These are phyloP conservation scores for Daldinia concentrica DNA, from an alignment of 495 filamentous ascomycete genomes.

Conservation along the genomic window DNA sequence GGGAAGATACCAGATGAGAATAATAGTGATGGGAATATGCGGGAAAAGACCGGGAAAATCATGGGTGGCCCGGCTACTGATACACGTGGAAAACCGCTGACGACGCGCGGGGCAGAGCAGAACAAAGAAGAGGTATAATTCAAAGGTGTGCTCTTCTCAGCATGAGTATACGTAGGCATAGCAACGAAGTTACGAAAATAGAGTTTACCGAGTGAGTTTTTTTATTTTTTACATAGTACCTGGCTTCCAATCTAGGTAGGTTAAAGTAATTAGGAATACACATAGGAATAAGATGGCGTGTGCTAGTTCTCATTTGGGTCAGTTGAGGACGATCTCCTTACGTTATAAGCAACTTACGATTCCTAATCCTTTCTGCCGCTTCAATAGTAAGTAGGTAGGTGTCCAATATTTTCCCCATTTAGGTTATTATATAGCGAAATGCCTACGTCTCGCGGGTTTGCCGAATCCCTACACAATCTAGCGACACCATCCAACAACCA, in stretches of 20 bases:
- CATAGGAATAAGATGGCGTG: not conserved
- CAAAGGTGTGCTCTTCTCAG: conserved; percentile 13
- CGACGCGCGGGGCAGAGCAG: conserved; percentile 27
- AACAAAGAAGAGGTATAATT: conserved; percentile 39
- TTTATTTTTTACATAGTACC: not conserved
- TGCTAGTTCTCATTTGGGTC: conserved; percentile 8
- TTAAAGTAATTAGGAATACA: conserved; percentile 21
- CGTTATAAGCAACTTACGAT: conserved; percentile 6
- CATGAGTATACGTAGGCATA: conserved; percentile 25
- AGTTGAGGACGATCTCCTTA: not conserved
- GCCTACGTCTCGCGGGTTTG: not conserved
- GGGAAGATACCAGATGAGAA: conserved; percentile 30
- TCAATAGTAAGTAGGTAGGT: not conserved
- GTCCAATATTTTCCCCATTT: not conserved
- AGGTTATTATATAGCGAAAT: conserved; percentile 2
- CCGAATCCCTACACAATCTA: not conserved
- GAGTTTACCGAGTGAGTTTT: conserved; percentile 19
- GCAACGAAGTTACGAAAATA: conserved; percentile 17
- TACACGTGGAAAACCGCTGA: conserved; percentile 23
- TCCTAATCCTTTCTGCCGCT: not conserved
- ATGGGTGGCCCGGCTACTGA: conserved; percentile 12
- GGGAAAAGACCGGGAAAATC: not conserved
- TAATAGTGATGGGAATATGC: conserved; percentile 20
- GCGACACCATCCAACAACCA: not conserved
- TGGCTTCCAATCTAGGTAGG: conserved; percentile 2